Evolutionary conservation across 208 protist genomes (phyloP), one percentile per base, ranked within the genome.

Genomic region (Hexamita inflata): DNA sequence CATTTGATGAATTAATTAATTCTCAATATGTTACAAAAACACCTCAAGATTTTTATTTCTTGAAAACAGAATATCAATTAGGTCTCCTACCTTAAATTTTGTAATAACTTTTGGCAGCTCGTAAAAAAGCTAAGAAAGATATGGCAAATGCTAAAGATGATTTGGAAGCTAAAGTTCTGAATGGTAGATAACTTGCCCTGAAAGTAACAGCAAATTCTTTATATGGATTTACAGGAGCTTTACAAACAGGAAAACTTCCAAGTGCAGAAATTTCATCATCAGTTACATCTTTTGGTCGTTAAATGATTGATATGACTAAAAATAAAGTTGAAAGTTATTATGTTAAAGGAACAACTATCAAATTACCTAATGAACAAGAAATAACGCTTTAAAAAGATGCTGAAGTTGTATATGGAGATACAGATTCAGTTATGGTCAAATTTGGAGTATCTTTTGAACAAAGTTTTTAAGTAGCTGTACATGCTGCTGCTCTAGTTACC

Each of bases 181-280:
- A 97, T 74, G 92, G 94, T 53, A 88, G 96, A 75, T 95, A 99
- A 83, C 84, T 95, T 0, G 95, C 95, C 4, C 85, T 98, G 26
- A 98, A 98, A 68, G 59, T 87, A 1, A 59, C 90, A 34, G 96
- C 97, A 11, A 99, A 99, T 84, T 95, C 92, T 35, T 94, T 97
- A 0, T 98, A 99, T 82, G 96, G 95, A 75, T 98, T 98, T 85
- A 98, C 95, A 28, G 96, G 94, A 15, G 93, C 96, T 0, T 92
- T 90, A 19, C 38, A 74, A 32, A 42, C 7, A 28, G 97, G 97
- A 40, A 92, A 94, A 76, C 90, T 99, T 82, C 97, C 96, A 19
- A 99, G 95, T 79, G 80, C 97, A 24, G 35, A 78, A 58, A 78
- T 94, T 49, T 89, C 89, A 0, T 86, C 90, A 59, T 88, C 90